These are phyloP conservation scores for Gynostemma pentaphyllum DNA, from an alignment of 306 rosid species.

Conservation along the genomic window DNA sequence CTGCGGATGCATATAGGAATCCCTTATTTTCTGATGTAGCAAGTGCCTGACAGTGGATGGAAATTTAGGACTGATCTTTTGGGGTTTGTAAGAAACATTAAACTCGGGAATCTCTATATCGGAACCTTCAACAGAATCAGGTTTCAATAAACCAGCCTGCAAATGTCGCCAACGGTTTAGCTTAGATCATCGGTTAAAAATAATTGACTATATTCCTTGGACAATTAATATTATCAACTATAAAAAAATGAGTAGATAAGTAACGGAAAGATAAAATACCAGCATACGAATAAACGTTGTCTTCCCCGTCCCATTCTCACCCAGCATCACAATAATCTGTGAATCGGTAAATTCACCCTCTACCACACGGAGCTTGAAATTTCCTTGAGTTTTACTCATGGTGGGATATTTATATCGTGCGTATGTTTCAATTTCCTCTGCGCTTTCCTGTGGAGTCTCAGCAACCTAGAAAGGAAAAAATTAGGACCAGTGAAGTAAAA, in stretches of 20 bases:
- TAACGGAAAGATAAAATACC: constrained; percentile 39
- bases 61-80: constrained; percentile 89
- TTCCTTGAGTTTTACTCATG: constrained; percentile 86
- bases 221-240: not conserved
- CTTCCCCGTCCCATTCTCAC: constrained; percentile 98
- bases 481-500: not conserved
- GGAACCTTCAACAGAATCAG: constrained; percentile 58
- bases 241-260: not conserved
- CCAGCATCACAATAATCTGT: constrained; percentile 95
- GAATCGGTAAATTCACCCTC: constrained; percentile 99
- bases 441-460: constrained; percentile 94
- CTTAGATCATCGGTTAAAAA: too few relatives aligned
- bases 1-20: constrained; percentile 85
- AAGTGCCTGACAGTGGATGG: constrained; percentile 63
- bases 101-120: constrained; percentile 86
- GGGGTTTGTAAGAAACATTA: constrained; percentile 96
- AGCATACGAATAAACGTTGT: constrained; percentile 98
- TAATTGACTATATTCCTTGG: not conserved
- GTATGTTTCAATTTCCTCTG: constrained; percentile 83
- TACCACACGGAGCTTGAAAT: constrained; percentile 62
- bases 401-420: constrained; percentile 90
- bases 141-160: constrained; percentile 97
- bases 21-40: constrained; percentile 75
- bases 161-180: constrained; percentile 8
- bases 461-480: constrained; percentile 60